Conservation (phyloP, 2,329 filamentous ascomycete genomes). For the Neonectria neomacrospora region DNA sequence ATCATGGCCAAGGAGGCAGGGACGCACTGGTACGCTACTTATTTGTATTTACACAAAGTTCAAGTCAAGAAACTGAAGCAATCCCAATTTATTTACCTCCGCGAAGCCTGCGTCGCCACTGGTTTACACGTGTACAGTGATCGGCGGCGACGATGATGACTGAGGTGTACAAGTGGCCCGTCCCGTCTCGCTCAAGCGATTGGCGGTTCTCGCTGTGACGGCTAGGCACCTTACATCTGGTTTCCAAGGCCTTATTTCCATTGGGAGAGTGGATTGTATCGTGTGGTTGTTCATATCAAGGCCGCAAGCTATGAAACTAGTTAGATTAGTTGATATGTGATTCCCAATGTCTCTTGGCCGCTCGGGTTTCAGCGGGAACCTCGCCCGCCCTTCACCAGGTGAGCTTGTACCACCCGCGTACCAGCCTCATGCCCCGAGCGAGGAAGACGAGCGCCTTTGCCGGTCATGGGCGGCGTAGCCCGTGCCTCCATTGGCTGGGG, state of each 20-base stretch:
- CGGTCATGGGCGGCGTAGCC: not conserved
- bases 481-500: conserved; percentile 14
- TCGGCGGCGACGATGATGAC: not conserved
- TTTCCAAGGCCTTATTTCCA: not conserved
- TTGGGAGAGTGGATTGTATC: not conserved
- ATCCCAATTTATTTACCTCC: not conserved
- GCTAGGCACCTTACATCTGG: not conserved
- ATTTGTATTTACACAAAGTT: not conserved
- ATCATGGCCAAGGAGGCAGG: conserved; percentile 1
- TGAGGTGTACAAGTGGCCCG: not conserved
- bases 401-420: not conserved
- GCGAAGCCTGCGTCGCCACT: not conserved
- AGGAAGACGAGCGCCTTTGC: not conserved
- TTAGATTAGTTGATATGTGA: not conserved
- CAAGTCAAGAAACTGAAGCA: not conserved
- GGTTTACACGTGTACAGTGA: not conserved
- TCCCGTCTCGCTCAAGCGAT: not conserved
- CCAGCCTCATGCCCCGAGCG: not conserved
- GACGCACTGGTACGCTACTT: not conserved
- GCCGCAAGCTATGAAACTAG: not conserved
- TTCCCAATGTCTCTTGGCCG: not conserved
- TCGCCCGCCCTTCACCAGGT: not conserved
- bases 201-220: not conserved
- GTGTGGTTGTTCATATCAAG: not conserved
- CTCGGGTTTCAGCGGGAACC: conserved; percentile 1